phyloP scores from a whole-genome alignment of 2,329 filamentous ascomycete species.

The Fusarium transvaalense region DNA sequence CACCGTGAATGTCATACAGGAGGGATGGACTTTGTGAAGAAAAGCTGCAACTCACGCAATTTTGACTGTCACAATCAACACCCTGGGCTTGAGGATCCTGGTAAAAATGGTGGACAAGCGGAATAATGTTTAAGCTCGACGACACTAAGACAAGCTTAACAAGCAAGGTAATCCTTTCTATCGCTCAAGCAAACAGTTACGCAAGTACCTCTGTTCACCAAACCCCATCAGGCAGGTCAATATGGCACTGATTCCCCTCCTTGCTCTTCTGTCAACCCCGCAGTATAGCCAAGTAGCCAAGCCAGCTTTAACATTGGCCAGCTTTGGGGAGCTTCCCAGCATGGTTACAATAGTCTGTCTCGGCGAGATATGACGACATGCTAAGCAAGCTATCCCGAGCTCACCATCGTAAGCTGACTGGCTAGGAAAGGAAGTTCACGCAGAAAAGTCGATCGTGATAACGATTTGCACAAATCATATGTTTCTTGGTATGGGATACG shows the following conservation, averaged over 20 bases:
- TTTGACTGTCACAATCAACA: no score
- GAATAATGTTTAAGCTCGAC: slow-evolving; percentile 21
- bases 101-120: slow-evolving; percentile 4
- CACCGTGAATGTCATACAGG: no score
- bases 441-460: slow-evolving; percentile 10
- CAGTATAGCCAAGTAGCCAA: slow-evolving; percentile 31
- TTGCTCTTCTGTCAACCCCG: slow-evolving; percentile 16
- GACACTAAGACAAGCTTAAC: neutral
- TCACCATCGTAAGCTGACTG: slow-evolving; percentile 36
- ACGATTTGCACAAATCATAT: slow-evolving; percentile 27
- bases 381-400: slow-evolving; percentile 23
- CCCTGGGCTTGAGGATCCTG: neutral
- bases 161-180: slow-evolving; percentile 9
- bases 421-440: slow-evolving; percentile 31
- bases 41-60: no score
- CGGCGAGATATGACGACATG: slow-evolving; percentile 40
- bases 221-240: slow-evolving; percentile 35
- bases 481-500: neutral
- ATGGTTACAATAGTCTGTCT: slow-evolving; percentile 21
- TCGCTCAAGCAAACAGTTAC: slow-evolving; percentile 10
- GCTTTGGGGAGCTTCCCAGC: slow-evolving; percentile 30
- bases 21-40: no score
- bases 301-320: slow-evolving; percentile 12
- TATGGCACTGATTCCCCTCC: slow-evolving; percentile 4
- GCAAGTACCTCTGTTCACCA: slow-evolving; percentile 30